Base-by-base conservation (phyloP, 2,329 filamentous ascomycete genomes). In the Aspergillus proliferans region DNA sequence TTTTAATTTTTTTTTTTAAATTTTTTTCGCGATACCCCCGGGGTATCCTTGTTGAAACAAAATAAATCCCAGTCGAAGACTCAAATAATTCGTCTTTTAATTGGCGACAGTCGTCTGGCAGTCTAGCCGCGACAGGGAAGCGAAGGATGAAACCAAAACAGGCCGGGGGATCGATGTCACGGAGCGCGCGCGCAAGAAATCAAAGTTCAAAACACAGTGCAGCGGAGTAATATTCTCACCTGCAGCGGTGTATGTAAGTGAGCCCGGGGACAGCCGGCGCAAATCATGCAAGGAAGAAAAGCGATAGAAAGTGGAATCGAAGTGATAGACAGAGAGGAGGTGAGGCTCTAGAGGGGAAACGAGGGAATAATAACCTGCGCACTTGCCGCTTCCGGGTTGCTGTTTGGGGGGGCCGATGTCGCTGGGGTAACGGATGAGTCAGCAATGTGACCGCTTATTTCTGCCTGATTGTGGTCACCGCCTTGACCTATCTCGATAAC, bases 371-470 rank as follows among this genome's bases (percentile, higher is more conserved):
- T n/a, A 36, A 18, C 14, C 15, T 36, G 34, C 15, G 34, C 34
- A 36, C 34, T 18, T 36, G 34, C 34, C 34, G 34, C 34, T 36
- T 36, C 15, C 26, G 10, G 30, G 34, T 36, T n/a, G 3, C 26
- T 40, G 38, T 40, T 40, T 40, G 38, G 38, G 15, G 15, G 66
- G 15, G 66, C 54, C 49, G 51, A 43, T 49, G 68, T 71, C 59
- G 62, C 58, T 56, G 38, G 50, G 62, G 66, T 65, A 70, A 72
- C 69, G 15, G 53, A 49, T 67, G 62, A 67, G 57, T 66, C 58
- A 67, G 21, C 45, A 2, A 7, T 6, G n/a, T 49, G 57, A 59
- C 64, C 61, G 59, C 62, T 58, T 38, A 2, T 21, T 65, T 64
- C 59, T 68, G 65, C 65, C 58, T 34, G 24, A 2, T 3, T 6